Evolutionary conservation across 768 basidiomycete species (phyloP).

Genomic region (Pleurotus salmoneostramineus): DNA sequence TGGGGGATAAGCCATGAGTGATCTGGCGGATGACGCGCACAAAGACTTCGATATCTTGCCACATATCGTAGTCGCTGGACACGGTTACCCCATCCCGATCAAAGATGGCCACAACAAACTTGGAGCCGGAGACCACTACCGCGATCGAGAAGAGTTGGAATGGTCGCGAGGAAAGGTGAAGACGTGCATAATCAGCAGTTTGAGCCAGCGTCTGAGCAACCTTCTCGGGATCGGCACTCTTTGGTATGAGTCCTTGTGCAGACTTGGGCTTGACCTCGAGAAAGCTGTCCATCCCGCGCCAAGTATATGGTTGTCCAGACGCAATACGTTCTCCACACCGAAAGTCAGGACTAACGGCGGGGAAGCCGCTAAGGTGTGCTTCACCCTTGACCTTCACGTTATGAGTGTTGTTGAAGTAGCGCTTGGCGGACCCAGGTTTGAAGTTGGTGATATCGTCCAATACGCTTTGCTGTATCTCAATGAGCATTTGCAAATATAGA

Average conservation of each 20-base stretch:
- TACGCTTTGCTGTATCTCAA: not conserved
- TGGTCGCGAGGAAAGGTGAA: slow-evolving; percentile 21
- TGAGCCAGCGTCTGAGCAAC: slow-evolving; percentile 14
- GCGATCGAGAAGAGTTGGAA: slow-evolving; percentile 25
- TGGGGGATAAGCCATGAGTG: slow-evolving; percentile 13
- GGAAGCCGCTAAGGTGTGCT: not conserved
- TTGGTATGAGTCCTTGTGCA: not conserved
- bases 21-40: slow-evolving; percentile 20
- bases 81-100: slow-evolving; percentile 23
- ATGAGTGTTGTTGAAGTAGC: not conserved
- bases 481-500: not conserved
- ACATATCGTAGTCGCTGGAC: slow-evolving; percentile 21
- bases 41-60: slow-evolving; percentile 15
- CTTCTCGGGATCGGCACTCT: not conserved
- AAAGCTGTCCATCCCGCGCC: slow-evolving; percentile 2
- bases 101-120: slow-evolving; percentile 26
- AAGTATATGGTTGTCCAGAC: not conserved
- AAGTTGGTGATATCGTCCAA: not conserved
- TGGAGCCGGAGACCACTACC: slow-evolving; percentile 21
- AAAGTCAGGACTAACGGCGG: not conserved
- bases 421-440: not conserved
- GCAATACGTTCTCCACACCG: not conserved
- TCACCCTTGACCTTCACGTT: not conserved
- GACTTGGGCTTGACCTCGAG: slow-evolving; percentile 1
- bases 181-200: slow-evolving; percentile 22